Evolutionary conservation across 2,329 filamentous ascomycete species (phyloP).

Genomic region (Apiospora phragmitis): DNA sequence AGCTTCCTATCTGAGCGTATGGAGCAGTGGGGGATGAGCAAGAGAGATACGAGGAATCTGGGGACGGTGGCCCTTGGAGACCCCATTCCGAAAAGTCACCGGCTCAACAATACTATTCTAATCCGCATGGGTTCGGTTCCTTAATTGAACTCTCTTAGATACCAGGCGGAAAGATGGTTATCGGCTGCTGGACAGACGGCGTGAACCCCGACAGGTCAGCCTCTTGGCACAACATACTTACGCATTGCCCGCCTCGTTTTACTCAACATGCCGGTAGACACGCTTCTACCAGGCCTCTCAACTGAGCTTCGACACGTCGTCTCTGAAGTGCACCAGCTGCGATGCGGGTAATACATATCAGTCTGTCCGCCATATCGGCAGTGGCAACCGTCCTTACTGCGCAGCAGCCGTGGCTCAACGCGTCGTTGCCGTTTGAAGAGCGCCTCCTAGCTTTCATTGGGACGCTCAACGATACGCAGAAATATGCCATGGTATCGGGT

Average conservation of each 20-base stretch:
- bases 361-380: not conserved
- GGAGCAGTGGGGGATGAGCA: not conserved
- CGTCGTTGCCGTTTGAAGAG: not conserved
- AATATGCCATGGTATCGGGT: constrained; percentile 8
- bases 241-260: not conserved
- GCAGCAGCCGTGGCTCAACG: constrained; percentile 8
- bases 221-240: not conserved
- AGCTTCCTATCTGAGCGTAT: not conserved
- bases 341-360: not conserved
- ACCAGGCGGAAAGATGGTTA: not conserved
- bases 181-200: not conserved
- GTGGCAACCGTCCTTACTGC: not conserved
- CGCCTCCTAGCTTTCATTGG: constrained; percentile 9
- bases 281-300: not conserved
- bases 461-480: constrained; percentile 8
- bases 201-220: not conserved
- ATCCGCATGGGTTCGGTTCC: not conserved
- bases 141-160: not conserved
- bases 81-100: not conserved
- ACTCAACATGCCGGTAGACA: not conserved
- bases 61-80: not conserved
- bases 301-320: not conserved
- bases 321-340: not conserved
- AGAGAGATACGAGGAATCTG: not conserved
- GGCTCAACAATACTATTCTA: not conserved